Evolutionary conservation across 306 rosid species (phyloP).

Genomic region (Prunus armeniaca): DNA sequence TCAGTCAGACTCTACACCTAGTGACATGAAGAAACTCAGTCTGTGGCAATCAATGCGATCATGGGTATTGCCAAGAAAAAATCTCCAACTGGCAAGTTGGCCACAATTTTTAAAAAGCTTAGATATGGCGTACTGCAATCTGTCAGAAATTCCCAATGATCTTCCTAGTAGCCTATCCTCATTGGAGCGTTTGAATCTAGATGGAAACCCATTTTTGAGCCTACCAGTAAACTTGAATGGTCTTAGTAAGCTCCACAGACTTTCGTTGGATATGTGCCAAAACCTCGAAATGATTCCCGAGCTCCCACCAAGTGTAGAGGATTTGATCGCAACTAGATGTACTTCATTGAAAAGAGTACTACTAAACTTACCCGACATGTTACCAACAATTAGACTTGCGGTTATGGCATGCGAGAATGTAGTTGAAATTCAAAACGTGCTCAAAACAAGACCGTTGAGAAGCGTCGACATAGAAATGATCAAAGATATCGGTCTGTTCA

Average conservation of each 20-base stretch:
- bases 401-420: rapidly evolving
- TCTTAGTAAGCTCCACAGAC: not conserved
- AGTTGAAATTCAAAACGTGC: not conserved
- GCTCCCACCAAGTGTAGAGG: not conserved
- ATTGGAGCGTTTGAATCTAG: not conserved
- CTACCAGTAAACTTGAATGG: not conserved
- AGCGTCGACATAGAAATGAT: not conserved
- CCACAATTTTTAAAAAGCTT: not conserved
- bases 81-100: not conserved
- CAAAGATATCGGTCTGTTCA: not conserved
- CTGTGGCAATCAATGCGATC: not conserved
- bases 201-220: not conserved
- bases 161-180: not conserved
- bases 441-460: not conserved
- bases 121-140: not conserved
- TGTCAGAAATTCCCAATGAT: not conserved
- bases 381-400: not conserved
- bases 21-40: no score
- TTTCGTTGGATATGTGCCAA: not conserved
- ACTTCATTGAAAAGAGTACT: not conserved
- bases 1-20: not conserved
- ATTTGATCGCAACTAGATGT: not conserved
- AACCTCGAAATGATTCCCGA: not conserved
- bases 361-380: not conserved
- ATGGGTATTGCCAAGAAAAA: not conserved